Base-by-base conservation (phyloP, 1,284 basidiomycete species). In the Cryptococcus sp. region DNA sequence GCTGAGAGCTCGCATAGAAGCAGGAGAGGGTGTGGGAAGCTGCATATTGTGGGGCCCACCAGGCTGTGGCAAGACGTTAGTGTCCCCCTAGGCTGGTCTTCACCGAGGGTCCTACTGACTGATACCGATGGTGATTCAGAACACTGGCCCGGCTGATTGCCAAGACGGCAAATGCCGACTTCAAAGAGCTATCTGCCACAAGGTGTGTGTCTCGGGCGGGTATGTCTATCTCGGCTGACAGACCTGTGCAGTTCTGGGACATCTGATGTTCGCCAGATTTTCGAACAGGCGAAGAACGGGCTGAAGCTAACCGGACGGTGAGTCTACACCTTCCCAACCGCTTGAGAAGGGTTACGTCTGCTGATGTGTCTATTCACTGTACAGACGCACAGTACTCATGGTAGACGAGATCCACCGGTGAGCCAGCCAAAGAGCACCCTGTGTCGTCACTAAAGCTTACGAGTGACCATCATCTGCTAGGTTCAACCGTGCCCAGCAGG, bases 381-480 rank as follows among this genome's bases (percentile, higher is more conserved):
- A 28, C 39, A 57, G 73, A 33, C 64, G 64, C 44, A 76, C 75
- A 1, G 71, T 76, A 15, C 58, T 76, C 15, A 71, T 77, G 67
- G 63, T 77, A 2, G 92, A 95, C 67, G 91, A 95, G 75, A 86
- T 95, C 4, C 91, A 95, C 76, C 82, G 88, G n/a, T 88, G 35
- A 57, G 61, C 48, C 13, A 43, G 18, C 20, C 39, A 6, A 35
- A 11, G 28, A 7, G 20, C n/a, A n/a, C n/a, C n/a, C n/a, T n/a
- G n/a, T n/a, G 16, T 16, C 33, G 33, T 23, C 8, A 2, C 2
- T 39, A 28, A 33, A 15, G 11, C 7, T 39, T 18, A 28, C 33
- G 33, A 24, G 16, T 51, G 21, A 50, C 33, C 4, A 20, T 45
- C 16, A 35, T 35, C 9, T 33, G 28, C 16, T 33, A 69, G 76